A percentile compares a stretch with the other conserved stretches of the same genome.
Conservation (phyloP, 1,284 basidiomycete species). For the Malassezia cuniculi region DNA sequence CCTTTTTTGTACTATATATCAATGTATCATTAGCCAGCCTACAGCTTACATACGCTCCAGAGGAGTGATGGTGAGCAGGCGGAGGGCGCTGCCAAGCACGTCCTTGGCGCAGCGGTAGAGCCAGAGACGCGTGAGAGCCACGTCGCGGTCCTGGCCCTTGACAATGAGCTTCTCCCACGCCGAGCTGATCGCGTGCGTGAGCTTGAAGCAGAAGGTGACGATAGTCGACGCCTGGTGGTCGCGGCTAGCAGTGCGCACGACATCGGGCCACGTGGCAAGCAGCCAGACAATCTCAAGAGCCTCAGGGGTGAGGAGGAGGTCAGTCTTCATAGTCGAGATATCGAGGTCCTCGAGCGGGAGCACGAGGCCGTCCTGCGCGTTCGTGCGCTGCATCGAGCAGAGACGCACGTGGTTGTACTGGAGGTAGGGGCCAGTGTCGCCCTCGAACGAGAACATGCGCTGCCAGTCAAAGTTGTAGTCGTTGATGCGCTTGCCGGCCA, state of each 20-base stretch:
- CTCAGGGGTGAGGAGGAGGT: conserved; percentile 57
- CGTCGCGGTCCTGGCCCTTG: conserved; percentile 57
- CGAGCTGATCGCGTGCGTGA: conserved; percentile 68
- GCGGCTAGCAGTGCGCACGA: conserved; percentile 69
- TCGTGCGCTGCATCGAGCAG: conserved; percentile 82
- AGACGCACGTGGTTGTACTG: conserved; percentile 84
- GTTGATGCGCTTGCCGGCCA: conserved; percentile 90
- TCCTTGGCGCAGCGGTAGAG: conserved; percentile 77
- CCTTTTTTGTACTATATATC: no score
- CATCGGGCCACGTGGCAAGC: conserved; percentile 77
- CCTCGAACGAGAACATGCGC: conserved; percentile 89
- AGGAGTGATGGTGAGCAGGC: conserved; percentile 68
- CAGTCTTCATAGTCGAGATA: conserved; percentile 56
- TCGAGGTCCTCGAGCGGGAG: conserved; percentile 57
- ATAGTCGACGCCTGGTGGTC: conserved; percentile 81
- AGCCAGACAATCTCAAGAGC: conserved; percentile 77
- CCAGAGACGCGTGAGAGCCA: conserved; percentile 78
- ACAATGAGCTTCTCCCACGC: conserved; percentile 81
- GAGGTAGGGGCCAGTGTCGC: conserved; percentile 64
- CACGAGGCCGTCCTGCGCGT: conserved; percentile 55
- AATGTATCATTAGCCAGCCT: neutral
- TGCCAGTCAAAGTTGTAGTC: conserved; percentile 93
- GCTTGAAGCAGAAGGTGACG: conserved; percentile 62
- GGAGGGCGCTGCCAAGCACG: conserved; percentile 73
- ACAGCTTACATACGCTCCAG: conserved; percentile 67